Base-by-base conservation (phyloP, 305 asterid species). In the Plantago coronopus region DNA sequence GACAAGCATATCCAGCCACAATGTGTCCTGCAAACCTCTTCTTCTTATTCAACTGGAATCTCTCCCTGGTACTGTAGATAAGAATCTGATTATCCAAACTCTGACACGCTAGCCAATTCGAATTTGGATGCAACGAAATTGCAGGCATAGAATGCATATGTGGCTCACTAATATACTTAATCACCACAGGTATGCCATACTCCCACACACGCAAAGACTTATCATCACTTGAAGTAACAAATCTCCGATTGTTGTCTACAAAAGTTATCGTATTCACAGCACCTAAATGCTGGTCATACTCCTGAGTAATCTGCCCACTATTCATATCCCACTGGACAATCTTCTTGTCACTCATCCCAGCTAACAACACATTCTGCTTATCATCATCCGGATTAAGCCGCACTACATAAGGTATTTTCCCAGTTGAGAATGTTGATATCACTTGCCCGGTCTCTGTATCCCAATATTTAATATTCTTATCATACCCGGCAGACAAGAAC, bases 141-240 rank as follows among this genome's bases (percentile, higher is more conserved):
- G 99, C 76, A 55, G 99, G 99, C 99, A 93, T 89, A 6, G 99
- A 93, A 68, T 93, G 99, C 99, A 93, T 93, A 61, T 93, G 99
- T 2, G 99, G 97, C 73, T 93, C 97, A 67, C 99, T 93, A 43
- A 93, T 93, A 64, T 93, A 93, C 81, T 93, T 93, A 18, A 93
- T 89, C 64, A 93, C 99, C 71, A 93, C 97, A 0, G 97, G 99
- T 42, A 93, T 93, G 54, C 99, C 99, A 80, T 40, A 93, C 76
- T 93, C 99, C 99, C 99, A 93, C 29, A 93, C 97, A 37, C 95
- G 91, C 22, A 93, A 77, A 0, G 99, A 89, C 70, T 93, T 93
- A 74, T 93, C 97, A 70, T 93, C 99, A 66, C 97, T 93, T 0
- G 97, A 93, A 45, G 99, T 93, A 57, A 93, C 99, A 63, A 93